Conservation (phyloP, 768 basidiomycete species). For the Pleurotus salmoneostramineus region DNA sequence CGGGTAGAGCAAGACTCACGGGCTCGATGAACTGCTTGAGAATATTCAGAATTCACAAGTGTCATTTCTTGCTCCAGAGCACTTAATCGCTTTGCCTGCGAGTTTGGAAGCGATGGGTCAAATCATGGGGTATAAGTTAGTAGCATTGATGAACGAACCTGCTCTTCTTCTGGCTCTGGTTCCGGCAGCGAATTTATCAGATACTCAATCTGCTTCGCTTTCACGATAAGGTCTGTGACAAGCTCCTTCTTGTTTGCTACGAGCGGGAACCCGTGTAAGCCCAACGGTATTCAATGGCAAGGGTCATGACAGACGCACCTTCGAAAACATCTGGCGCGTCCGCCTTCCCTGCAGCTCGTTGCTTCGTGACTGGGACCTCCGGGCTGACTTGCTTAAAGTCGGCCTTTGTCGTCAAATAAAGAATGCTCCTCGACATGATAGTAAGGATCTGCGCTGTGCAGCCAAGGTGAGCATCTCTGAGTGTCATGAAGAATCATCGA, state of each 20-base stretch:
- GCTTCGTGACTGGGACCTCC: constrained; percentile 82
- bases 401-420: constrained; percentile 73
- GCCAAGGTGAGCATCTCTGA: neutral
- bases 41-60: constrained; percentile 72
- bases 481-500: neutral
- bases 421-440: constrained; percentile 82
- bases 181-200: constrained; percentile 78
- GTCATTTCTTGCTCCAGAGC: constrained; percentile 68
- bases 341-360: constrained; percentile 65
- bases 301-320: constrained; percentile 35
- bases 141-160: constrained; percentile 44
- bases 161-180: constrained; percentile 74
- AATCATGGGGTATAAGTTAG: neutral
- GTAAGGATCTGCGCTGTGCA: constrained; percentile 58
- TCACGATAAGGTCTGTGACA: constrained; percentile 75
- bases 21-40: constrained; percentile 65
- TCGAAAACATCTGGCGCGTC: constrained; percentile 74
- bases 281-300: neutral
- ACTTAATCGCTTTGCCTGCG: constrained; percentile 63
- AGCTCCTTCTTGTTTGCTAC: constrained; percentile 83
- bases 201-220: constrained; percentile 87
- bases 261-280: neutral
- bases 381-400: constrained; percentile 76
- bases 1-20: constrained; percentile 44
- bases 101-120: neutral